Evolutionary conservation across 164 flowering plant genomes (phyloP).

Genomic region (Amborella trichopoda): DNA sequence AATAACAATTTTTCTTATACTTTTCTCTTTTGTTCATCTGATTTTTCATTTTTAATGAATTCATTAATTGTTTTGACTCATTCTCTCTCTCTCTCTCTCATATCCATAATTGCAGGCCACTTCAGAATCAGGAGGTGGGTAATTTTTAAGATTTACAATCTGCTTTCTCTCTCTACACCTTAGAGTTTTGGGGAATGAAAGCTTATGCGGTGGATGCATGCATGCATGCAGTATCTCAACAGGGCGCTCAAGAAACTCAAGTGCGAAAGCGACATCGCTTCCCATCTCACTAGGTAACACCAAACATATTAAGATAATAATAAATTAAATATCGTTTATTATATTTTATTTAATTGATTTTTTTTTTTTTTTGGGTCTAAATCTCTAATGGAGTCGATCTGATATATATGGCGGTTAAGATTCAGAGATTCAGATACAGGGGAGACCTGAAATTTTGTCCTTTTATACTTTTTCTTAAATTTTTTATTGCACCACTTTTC

Average conservation of each 20-base stretch:
- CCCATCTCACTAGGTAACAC: conserved; percentile 30
- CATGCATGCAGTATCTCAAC: conserved; percentile 32
- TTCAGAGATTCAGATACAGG: not conserved
- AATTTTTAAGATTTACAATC: not conserved
- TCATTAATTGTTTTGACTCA: not conserved
- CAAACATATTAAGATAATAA: no score
- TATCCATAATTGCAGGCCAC: conserved; percentile 16
- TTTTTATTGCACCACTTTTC: not conserved
- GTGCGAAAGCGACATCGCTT: conserved; percentile 34
- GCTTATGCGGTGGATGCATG: not conserved
- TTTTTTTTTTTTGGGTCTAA: not conserved
- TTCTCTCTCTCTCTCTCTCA: not conserved
- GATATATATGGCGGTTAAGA: not conserved
- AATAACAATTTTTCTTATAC: not conserved
- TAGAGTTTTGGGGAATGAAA: not conserved
- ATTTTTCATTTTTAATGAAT: not conserved
- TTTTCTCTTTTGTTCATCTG: not conserved
- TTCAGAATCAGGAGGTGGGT: conserved; percentile 36
- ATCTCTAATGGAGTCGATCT: not conserved
- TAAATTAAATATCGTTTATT: not conserved
- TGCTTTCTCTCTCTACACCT: not conserved
- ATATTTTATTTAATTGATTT: not conserved
- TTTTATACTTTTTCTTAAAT: not conserved
- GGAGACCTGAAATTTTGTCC: not conserved
- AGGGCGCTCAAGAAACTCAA: conserved; percentile 34